Base-by-base conservation (phyloP, 306 rosid species). In the Dryas alaskensis region DNA sequence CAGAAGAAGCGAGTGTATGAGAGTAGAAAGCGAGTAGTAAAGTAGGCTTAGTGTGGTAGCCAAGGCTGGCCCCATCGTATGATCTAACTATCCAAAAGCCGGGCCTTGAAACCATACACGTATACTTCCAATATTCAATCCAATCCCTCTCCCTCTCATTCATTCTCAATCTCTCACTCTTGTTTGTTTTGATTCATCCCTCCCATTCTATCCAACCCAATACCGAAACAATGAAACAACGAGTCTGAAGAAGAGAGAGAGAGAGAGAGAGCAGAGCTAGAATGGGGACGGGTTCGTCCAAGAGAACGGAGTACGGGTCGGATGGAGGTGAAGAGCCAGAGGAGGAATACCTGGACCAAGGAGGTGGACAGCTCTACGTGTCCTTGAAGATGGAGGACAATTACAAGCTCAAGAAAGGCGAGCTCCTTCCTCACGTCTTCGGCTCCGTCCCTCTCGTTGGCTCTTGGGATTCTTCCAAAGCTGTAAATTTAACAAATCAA, bases 371-470 rank as follows among this genome's bases (percentile, higher is more conserved):
- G 78, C 96, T 94, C 57, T 94, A 94, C 61, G 86, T 94, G 5
- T 94, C 99, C 1, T 78, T 94, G 7, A 92, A 94, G 90, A 92
- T 94, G 98, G 99, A 94, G 84, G 86, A 72, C 75, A 72, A 87
- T 55, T 83, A 44, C 60, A 94, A 87, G 69, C 96, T 92, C 84
- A 88, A 72, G 57, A 72, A 87, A 64, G 85, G 85, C n/a, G 90
- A 89, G 58, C 96, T 94, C 52, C 79, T 90, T 60, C 99, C 99
- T 80, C 98, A 94, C 63, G 87, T 94, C 50, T 94, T 81, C 68
- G 99, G 99, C 80, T 94, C 96, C 65, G 87, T 92, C 13, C 97
- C 96, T 13, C 91, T 94, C 6, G 85, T 94, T 11, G 99, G 93
- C 72, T 89, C 97, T 47, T 94, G 96, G 96, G 99, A 94, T 73